Conservation (phyloP, 805 yeast genomes). For the Saccharomycopsis schoenii region DNA sequence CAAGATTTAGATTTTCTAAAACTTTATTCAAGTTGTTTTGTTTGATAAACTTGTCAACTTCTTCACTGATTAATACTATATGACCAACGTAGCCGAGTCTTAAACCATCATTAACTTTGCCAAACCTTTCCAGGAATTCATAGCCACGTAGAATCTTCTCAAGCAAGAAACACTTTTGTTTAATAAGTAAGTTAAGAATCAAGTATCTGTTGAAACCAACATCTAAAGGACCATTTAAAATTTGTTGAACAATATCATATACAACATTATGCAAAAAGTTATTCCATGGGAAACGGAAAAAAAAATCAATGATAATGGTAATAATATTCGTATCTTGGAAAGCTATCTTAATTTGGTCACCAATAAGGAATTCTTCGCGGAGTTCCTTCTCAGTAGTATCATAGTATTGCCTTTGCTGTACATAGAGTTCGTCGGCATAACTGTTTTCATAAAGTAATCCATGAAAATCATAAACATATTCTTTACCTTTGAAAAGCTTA, state of each 20-base stretch:
- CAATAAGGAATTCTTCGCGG: conserved; percentile 51
- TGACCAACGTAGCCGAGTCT: conserved; percentile 98
- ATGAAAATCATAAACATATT: conserved; percentile 19
- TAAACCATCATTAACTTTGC: conserved; percentile 43
- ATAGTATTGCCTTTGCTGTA: conserved; percentile 10
- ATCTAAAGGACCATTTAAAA: conserved; percentile 64
- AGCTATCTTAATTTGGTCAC: conserved; percentile 63
- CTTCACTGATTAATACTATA: conserved; percentile 85
- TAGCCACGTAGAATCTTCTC: conserved; percentile 58
- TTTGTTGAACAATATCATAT: conserved; percentile 74
- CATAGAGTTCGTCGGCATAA: conserved; percentile 26
- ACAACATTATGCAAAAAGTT: conserved; percentile 80
- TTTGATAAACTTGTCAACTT: conserved; percentile 74
- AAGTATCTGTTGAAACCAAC: conserved; percentile 63
- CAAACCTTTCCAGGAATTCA: conserved; percentile 46
- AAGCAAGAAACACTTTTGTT: conserved; percentile 40
- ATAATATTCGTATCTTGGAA: conserved; percentile 56
- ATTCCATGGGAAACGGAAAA: conserved; percentile 71
- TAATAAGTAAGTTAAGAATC: conserved; percentile 51
- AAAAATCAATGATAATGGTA: conserved; percentile 51
- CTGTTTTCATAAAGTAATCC: conserved; percentile 10
- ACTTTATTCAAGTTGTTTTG: conserved; percentile 29
- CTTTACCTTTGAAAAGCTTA: conserved; percentile 17
- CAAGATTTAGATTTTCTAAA: conserved; percentile 20
- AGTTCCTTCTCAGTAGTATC: conserved; percentile 26